These are phyloP conservation scores for Umbelopsis sp. DNA, from an alignment of 192 early-diverging fungal genomes.

Conservation along the genomic window DNA sequence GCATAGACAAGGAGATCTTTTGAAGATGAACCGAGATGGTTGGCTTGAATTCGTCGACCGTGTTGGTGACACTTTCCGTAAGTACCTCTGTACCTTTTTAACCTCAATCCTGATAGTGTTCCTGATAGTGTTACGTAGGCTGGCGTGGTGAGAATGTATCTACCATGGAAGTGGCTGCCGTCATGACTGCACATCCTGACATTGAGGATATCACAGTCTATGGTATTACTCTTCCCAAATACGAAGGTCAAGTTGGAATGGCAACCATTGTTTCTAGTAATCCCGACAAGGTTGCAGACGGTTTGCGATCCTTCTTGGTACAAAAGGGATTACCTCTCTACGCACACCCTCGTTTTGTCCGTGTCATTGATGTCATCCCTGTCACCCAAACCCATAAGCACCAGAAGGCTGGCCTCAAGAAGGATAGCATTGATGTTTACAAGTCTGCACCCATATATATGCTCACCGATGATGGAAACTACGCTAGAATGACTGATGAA, in stretches of 20 bases:
- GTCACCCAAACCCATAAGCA: constrained; percentile 12
- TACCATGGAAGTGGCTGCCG: constrained; percentile 52
- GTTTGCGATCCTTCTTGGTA: background rate
- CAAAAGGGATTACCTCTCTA: constrained; percentile 5
- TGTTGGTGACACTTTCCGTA: constrained; percentile 61
- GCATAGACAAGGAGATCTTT: constrained; percentile 51
- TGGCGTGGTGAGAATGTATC: constrained; percentile 62
- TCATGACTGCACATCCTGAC: constrained; percentile 41
- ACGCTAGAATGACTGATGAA: background rate
- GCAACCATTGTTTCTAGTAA: constrained; percentile 41
- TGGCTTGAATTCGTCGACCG: constrained; percentile 63
- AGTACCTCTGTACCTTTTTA: background rate
- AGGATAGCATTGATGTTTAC: background rate
- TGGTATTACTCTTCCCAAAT: constrained; percentile 51
- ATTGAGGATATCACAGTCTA: constrained; percentile 57
- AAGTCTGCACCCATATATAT: background rate
- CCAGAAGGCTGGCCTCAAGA: constrained; percentile 15
- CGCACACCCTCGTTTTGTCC: constrained; percentile 7
- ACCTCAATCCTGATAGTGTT: too few relatives aligned
- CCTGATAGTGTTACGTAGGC: too few relatives aligned
- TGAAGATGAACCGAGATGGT: constrained; percentile 41
- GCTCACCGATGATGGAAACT: background rate
- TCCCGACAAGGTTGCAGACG: background rate
- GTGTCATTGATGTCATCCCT: constrained; percentile 14
- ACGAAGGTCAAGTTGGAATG: constrained; percentile 64